Base-by-base conservation (phyloP, 1,139 yeast species). In the Debaryomyces udenii region DNA sequence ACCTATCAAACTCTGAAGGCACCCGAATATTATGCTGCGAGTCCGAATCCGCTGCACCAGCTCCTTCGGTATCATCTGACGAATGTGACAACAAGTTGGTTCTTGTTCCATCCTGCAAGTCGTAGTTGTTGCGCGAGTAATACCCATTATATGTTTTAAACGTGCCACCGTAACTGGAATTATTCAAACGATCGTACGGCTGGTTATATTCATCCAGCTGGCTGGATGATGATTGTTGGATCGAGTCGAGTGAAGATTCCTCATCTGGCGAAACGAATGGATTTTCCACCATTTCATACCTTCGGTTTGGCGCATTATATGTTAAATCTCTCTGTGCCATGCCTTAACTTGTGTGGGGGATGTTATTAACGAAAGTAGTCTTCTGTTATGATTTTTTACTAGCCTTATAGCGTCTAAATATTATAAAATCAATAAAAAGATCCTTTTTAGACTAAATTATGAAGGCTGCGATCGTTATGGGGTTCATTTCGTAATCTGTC, bases 1-100 rank as follows among this genome's bases (percentile, higher is more conserved):
- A 80, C 51, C 85, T 65, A 53, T 80, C 85, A 49, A 66, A 80
- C 47, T 77, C 82, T 0, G 80, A 70, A 6, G 84, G 83, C n/a
- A 57, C 62, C 37, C 59, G 59, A 31, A 59, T 56, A 42, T 54
- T 54, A 39, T 50, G 51, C 31, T 51, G 13, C 6, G 36, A 14
- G 3, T 10, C 37, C 23, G 10, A 6, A 13, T 33, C 24, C n/a
- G 30, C 15, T 27, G 17, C 24, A 9, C 29, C 30, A 27, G 24
- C 6, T 4, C 26, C 15, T 17, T 13, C 16, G 9, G 14, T 16
- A 14, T 18, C 4, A 3, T 32, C 32, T 13, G 22, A 22, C 5
- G 15, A 26, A 11, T 11, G 9, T 26, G 9, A 6, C 9, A 26
- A 6, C 14, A 11, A 6, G 6, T 26, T 10, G 14, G 11, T 10